Conservation (phyloP, 805 yeast genomes). For the Metschnikowia lunata region DNA sequence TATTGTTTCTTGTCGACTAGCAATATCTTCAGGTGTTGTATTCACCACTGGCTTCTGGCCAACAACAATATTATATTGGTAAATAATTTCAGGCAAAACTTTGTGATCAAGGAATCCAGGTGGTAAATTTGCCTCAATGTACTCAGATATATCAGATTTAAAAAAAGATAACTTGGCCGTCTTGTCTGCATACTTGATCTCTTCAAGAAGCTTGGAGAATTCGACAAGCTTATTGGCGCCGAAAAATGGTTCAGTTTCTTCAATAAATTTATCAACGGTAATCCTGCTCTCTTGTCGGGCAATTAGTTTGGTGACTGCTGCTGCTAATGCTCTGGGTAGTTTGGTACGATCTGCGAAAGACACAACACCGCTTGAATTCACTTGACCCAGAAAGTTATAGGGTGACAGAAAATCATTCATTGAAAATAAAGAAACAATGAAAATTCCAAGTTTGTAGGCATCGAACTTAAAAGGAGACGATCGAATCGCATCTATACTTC, state of each 20-base stretch:
- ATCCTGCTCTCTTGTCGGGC: slow-evolving; percentile 27
- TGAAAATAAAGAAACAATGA: slow-evolving; percentile 47
- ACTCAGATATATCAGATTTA: slow-evolving; percentile 27
- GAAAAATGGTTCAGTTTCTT: slow-evolving; percentile 23
- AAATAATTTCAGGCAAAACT: slow-evolving; percentile 66
- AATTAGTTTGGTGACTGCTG: slow-evolving; percentile 38
- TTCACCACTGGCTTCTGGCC: slow-evolving; percentile 24
- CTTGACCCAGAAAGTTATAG: not conserved
- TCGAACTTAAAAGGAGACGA: slow-evolving; percentile 48
- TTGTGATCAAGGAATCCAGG: slow-evolving; percentile 53
- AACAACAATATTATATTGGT: slow-evolving; percentile 29
- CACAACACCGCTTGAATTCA: not conserved
- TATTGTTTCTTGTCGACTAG: slow-evolving; percentile 34
- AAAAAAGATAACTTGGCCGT: slow-evolving; percentile 49
- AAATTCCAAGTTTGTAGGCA: slow-evolving; percentile 57
- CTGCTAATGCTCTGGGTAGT: slow-evolving; percentile 36
- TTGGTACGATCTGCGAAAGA: slow-evolving; percentile 4
- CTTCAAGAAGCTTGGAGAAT: slow-evolving; percentile 51
- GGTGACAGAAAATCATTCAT: slow-evolving; percentile 11
- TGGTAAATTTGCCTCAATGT: slow-evolving; percentile 34
- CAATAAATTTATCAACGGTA: slow-evolving; percentile 26
- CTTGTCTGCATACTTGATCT: slow-evolving; percentile 49
- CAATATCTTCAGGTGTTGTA: slow-evolving; percentile 26
- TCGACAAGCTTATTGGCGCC: slow-evolving; percentile 44
- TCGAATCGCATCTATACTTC: slow-evolving; percentile 41